Conservation (phyloP, 2,329 filamentous ascomycete species). For the Emericellopsis cladophorae region DNA sequence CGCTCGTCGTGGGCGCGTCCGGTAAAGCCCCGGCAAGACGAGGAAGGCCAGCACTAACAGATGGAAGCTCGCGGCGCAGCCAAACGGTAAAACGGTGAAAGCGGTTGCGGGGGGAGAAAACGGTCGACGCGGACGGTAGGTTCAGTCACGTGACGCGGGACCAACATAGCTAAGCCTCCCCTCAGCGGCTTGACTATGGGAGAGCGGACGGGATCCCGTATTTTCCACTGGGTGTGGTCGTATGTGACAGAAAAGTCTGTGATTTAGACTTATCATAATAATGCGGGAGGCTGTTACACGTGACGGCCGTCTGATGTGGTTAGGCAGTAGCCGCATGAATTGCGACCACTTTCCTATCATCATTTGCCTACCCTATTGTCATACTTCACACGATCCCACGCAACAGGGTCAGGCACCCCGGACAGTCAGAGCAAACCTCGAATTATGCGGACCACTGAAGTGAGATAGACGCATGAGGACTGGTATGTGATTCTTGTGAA, state of each 20-base stretch:
- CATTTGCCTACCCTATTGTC: too few species aligned
- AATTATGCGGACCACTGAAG: too few species aligned
- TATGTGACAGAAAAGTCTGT: slow-evolving; percentile 4
- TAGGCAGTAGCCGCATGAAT: too few species aligned
- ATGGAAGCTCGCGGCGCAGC: not conserved
- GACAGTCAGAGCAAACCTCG: too few species aligned
- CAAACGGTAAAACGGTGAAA: not conserved
- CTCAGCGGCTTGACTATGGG: slow-evolving; percentile 5
- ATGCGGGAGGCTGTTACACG: too few species aligned
- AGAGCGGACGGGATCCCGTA: slow-evolving; percentile 8
- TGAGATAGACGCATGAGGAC: too few species aligned
- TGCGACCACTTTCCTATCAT: too few species aligned
- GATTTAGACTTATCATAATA: too few species aligned
- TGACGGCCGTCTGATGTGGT: too few species aligned
- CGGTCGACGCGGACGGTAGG: not conserved
- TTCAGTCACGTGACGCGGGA: not conserved
- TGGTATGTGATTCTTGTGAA: too few species aligned
- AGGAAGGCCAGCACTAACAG: not conserved
- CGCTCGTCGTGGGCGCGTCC: not conserved
- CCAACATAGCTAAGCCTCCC: slow-evolving; percentile 3
- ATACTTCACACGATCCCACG: too few species aligned
- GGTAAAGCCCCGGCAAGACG: not conserved
- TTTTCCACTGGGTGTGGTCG: slow-evolving; percentile 5
- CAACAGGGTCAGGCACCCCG: too few species aligned
- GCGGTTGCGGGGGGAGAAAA: not conserved